Base-by-base conservation (phyloP, 192 early-diverging fungal genomes). In the Pilaira anomala region DNA sequence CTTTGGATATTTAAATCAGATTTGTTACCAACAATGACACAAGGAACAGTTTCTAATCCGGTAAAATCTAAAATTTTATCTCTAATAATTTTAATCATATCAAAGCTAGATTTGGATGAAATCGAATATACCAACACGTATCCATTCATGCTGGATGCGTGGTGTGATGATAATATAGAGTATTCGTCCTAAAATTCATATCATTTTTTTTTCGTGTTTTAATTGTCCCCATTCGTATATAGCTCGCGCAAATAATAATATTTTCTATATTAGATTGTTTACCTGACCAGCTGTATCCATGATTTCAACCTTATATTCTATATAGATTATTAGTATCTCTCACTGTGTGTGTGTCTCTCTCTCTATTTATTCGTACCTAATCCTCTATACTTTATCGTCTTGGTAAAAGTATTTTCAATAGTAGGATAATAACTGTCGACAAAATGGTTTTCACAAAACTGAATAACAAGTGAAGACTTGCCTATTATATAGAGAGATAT, bases 221-320 rank as follows among this genome's bases (percentile, higher is more conserved):
- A 24, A 11, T 8, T 26, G 25, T 24, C 6, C 1, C 48, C 4
- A 40, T 40, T 7, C 7, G 22, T 0, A 48, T 21, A 48, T 5
- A 11, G 2, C 42, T n/a, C n/a, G n/a, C n/a, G n/a, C n/a, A n/a
- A n/a, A n/a, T n/a, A n/a, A n/a, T 8, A 40, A 40, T 40, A 45
- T 12, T 3, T n/a, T 45, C 42, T 12, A 3, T 45, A 45, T 12
- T 51, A 2, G 6, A 28, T 51, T 26, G 21, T 26, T 41, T 87
- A 86, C 86, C 83, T 96, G 94, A 55, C 97, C 97, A 7, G 97
- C 93, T 8, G 97, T 97, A 71, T 98, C 97, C 65, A 93, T 90
- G 50, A 97, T 96, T 61, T 91, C 92, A 30, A 88, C 82, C 36
- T 83, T 84, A 60, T 94, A 96, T 71, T 97, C 93, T 69, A 63